Evolutionary conservation across 179 eudicot genomes (phyloP), one percentile per base, ranked within the genome.

Genomic region (Amaranthus tricolor): DNA sequence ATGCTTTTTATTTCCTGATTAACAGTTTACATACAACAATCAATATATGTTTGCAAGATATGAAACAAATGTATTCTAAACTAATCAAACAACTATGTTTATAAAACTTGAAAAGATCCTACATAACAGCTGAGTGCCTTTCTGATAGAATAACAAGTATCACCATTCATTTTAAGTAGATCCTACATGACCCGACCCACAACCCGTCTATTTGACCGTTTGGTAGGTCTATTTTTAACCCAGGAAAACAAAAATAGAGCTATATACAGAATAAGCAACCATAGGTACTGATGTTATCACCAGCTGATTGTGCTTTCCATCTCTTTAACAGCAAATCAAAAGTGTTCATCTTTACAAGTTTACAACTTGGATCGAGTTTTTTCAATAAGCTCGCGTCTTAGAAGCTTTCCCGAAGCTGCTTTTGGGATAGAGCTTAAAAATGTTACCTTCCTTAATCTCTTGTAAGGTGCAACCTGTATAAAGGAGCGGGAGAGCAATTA

Each of bases 301-400:
- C 40, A 31, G 40, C 40, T 31, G 3, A 31, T 3, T 31, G 4
- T 31, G 3, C 3, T 31, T 31, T 31, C 40, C 40, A 31, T 31
- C 40, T 31, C 40, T 31, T 31, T 31, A 31, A 31, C 40, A 31
- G 4, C 40, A 31, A 31, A 31, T 31, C 40, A 4, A 1, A 4
- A 31, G 40, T 4, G 40, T 31, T 2, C 5, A 17, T 54, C 14
- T 54, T 15, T 17, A 15, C 6, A 54, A 17, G 59, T 69, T 75
- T 74, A 90, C 45, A 88, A 31, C 70, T 85, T 90, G 48, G 93
- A 85, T 20, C 82, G 83, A 10, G 85, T 83, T 79, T 83, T 79
- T 60, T 83, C 82, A 16, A 82, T 79, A 9, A 90, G 92, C 79
- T 83, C 90, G n/a, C 79, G 66, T 20, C 84, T 74, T 24, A 82